Evolutionary conservation across 768 basidiomycete genomes (phyloP), one percentile per base, ranked within the genome.

Genomic region (Boletus eberwhitei): DNA sequence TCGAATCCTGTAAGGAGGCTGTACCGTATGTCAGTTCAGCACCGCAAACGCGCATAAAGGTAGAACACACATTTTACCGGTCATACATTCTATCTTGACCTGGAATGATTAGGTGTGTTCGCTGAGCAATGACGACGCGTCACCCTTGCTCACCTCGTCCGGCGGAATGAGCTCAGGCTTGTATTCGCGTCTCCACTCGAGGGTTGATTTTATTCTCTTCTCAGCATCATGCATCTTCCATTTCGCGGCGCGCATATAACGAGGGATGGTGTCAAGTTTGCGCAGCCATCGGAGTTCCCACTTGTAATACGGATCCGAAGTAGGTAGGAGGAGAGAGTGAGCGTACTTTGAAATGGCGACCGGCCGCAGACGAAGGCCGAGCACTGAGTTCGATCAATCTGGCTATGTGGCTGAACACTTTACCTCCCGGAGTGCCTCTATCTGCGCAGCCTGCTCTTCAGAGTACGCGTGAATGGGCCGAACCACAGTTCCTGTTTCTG

Each of bases 1-100:
- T 95, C 92, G 60, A 93, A 94, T 8, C 93, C 92, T 51, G 84
- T 90, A 43, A 93, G 71, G 44, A 93, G 79, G 42, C 91, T 93
- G 59, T 7, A 40, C 17, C 32, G 19, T n/a, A 17, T 26, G 36
- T 44, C 35, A 36, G 16, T 36, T 54, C 24, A 34, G 46, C 41
- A 17, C 16, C 38, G 16, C 34, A 41, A 35, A 7, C 43, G 34
- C 11, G 17, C 17, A 21, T 55, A 24, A 35, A 41, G 38, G 39
- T 9, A 24, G 29, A 34, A 70, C 84, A 50, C 61, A 92, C 92
- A 95, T 93, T 72, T 95, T 95, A 16, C 91, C 92, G 0, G 88
- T 90, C 71, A 90, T 83, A 48, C 85, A 83, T 68, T 93, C 92
- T 34, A 87, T 79, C 61, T 81, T 83, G 59, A 89, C 84, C 75